A percentile compares a stretch with the other conserved stretches of the same genome.
Conservation (phyloP, 768 basidiomycete genomes). For the Phlegmacium glaucopus region DNA sequence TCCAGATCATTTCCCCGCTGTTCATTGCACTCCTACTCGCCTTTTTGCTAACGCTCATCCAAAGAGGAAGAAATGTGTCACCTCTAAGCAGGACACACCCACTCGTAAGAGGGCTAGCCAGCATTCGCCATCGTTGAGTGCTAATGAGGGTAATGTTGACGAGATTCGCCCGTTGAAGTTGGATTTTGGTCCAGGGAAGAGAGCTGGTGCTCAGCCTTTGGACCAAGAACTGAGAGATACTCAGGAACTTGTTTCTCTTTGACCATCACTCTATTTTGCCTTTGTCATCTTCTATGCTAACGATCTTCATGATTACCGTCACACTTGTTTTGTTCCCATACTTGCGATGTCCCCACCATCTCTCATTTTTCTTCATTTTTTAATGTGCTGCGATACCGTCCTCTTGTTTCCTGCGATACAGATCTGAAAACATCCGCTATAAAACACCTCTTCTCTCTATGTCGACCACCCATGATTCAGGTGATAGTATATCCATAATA, state of each 20-base stretch:
- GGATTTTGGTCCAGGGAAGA: conserved; percentile 17
- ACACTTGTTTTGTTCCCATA: no score
- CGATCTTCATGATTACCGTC: no score
- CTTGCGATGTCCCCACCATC: no score
- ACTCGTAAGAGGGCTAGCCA: conserved; percentile 5
- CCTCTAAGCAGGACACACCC: neutral
- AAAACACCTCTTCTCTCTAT: no score
- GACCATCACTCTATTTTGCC: neutral
- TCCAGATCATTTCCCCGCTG: conserved; percentile 60
- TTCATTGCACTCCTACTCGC: conserved; percentile 51
- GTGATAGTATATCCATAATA: neutral
- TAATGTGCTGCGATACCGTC: neutral
- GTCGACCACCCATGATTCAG: neutral
- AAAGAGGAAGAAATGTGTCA: conserved; percentile 3
- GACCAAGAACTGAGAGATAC: conserved; percentile 4
- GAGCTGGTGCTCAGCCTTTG: conserved; percentile 3
- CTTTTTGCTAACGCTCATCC: conserved; percentile 43
- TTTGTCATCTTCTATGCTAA: no score
- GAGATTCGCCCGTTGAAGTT: conserved; percentile 22
- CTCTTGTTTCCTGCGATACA: neutral
- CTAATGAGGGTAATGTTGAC: conserved; percentile 14
- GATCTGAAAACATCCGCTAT: neutral
- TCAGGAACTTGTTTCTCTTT: conserved; percentile 1
- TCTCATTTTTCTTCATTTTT: neutral
- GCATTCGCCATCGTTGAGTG: conserved; percentile 18